Evolutionary conservation across 257 asterid genomes (phyloP).

Genomic region (Solanum etuberosum): DNA sequence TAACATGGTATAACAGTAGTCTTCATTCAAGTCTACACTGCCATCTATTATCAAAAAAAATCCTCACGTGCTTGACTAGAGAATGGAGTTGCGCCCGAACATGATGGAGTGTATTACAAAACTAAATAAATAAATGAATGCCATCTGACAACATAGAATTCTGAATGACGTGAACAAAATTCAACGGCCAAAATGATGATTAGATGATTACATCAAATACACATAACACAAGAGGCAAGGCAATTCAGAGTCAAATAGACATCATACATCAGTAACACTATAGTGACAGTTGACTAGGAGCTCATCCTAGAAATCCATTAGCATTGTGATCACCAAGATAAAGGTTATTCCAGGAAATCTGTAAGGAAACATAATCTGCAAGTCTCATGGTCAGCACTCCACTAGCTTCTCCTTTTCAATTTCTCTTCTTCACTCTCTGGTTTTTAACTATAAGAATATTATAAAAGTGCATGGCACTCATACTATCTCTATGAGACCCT

Average conservation of each 20-base stretch:
- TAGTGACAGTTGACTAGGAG: background rate
- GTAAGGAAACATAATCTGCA: background rate
- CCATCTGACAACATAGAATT: background rate
- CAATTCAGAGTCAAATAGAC: background rate
- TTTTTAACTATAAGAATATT: background rate
- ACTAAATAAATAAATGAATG: background rate
- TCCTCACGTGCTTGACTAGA: background rate
- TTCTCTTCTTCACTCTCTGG: background rate
- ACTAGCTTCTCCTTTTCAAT: background rate
- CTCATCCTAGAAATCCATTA: background rate
- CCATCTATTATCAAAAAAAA: background rate
- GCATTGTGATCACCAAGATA: background rate
- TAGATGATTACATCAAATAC: background rate
- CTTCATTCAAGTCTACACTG: background rate
- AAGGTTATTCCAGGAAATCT: background rate
- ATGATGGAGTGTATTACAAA: background rate
- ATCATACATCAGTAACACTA: background rate
- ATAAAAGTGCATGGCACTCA: background rate
- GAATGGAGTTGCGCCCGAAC: background rate
- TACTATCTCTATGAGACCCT: background rate
- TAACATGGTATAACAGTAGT: background rate
- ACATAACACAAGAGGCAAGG: background rate
- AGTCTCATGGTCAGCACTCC: background rate
- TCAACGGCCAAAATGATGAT: background rate
- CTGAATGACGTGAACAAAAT: background rate